Conservation (phyloP, 345 rosid genomes). For the Populus nigra region DNA sequence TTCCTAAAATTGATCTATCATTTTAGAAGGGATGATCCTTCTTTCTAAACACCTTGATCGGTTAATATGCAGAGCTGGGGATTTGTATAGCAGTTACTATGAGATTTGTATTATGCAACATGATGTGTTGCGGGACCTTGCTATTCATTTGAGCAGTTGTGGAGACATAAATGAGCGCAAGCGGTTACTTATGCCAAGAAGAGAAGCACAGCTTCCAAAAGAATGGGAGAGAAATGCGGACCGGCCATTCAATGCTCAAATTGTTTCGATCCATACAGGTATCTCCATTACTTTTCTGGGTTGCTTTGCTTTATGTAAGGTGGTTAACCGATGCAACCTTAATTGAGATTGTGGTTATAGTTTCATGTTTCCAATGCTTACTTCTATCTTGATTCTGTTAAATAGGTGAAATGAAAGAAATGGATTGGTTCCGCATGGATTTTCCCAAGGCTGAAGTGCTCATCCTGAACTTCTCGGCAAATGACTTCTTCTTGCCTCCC, state of each 20-base stretch:
- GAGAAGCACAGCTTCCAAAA: slow-evolving; percentile 57
- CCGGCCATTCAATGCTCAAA: slow-evolving; percentile 56
- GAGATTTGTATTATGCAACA: slow-evolving; percentile 79
- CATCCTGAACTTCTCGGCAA: slow-evolving; percentile 59
- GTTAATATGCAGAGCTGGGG: slow-evolving; percentile 60
- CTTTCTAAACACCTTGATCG: neutral
- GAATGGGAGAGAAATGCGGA: slow-evolving; percentile 79
- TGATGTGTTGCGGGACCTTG: slow-evolving; percentile 88
- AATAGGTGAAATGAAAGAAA: slow-evolving; percentile 72
- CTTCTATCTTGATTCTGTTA: neutral
- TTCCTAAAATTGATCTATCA: neutral
- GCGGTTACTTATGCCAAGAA: slow-evolving; percentile 70
- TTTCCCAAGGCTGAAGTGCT: slow-evolving; percentile 90
- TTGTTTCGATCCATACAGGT: slow-evolving; percentile 88
- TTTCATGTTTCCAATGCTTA: neutral
- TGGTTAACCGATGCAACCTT: neutral
- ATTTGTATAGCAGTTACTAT: slow-evolving; percentile 56
- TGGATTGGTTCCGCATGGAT: slow-evolving; percentile 77
- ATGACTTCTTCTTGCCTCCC: slow-evolving; percentile 70
- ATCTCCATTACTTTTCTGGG: neutral
- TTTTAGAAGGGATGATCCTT: neutral
- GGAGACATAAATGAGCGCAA: slow-evolving; percentile 46
- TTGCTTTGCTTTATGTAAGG: neutral
- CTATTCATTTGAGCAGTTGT: slow-evolving; percentile 52
- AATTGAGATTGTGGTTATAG: neutral